Evolutionary conservation across 2,329 filamentous ascomycete genomes (phyloP), one percentile per base, ranked within the genome.

Genomic region (Sclerotinia trifoliorum): DNA sequence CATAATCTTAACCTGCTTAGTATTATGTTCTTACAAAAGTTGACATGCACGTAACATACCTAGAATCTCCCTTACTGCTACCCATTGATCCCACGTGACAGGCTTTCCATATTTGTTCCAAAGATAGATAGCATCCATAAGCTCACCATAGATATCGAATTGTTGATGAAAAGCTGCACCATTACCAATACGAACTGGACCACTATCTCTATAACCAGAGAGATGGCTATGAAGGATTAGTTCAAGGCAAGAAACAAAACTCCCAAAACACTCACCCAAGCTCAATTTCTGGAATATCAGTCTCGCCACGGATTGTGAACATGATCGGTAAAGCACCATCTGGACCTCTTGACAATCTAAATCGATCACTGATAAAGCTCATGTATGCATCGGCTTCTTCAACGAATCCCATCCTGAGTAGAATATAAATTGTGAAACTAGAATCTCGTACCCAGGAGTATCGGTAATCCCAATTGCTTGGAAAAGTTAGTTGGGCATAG

Each of bases 91-190:
- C 84, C 91, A 94, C 5, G 87, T 88, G 26, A 90, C 84, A 0
- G 90, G 90, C 74, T 91, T 92, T 17, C 90, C 90, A 75, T 91
- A 91, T 77, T 92, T 92, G 78, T 93, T 93, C 78, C 90, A 91
- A 52, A 93, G 80, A 73, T 93, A 93, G 58, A 93, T 89, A 29
- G 83, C 88, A 75, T 93, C 90, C 84, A 93, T 89, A 3, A 93
- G 81, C 78, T 93, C 90, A 55, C 90, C 90, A 73, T 93, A 93
- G 32, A 93, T 93, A 74, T 93, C 90, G 71, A 93, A 87, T 75
- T 94, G 91, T 61, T 88, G 85, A 75, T 93, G 91, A 72, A 87
- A 90, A 0, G 90, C 90, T 1, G 91, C 91, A 0, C 88, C 90
- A 72, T 94, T 94, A 15, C 91, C 90, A 63, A 93, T 90, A 2